Base-by-base conservation (phyloP, 768 basidiomycete genomes). In the Mycena filopes region DNA sequence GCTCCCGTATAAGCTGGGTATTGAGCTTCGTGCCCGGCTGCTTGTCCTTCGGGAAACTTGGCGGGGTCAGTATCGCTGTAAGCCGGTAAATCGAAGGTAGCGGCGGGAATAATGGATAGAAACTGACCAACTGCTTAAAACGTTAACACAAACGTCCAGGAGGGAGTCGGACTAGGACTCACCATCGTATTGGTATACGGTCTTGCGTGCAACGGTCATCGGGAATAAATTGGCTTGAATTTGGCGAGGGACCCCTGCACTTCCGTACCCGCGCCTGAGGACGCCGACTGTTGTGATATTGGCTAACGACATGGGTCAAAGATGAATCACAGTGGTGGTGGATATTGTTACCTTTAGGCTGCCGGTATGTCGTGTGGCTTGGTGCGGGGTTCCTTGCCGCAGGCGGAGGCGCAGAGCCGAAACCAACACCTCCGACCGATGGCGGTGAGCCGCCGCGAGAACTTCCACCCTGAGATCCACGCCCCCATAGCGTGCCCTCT, bases 151-250 rank as follows among this genome's bases (percentile, higher is more conserved):
- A 15, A 10, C 40, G 18, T 43, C 49, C 16, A 41, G 31, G 45
- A 33, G 4, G 11, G 49, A 41, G 21, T 7, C 3, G 50, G 42
- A 45, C n/a, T n/a, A n/a, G n/a, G n/a, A 48, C 86, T 60, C 65
- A 88, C 89, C 87, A 70, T 93, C 91, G 67, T 93, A 92, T 59
- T 93, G 92, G 60, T 86, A 81, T n/a, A 93, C 89, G 4, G 82
- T 81, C 0, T 70, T 75, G 16, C 87, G 80, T 0, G 87, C 83
- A 1, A 88, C 80, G 0, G 75, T 75, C 4, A 82, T 79, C n/a
- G 73, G 70, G 66, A 89, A 91, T 29, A 87, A 82, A 72, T 90
- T 93, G 21, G 78, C 77, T 29, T 15, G 40, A 55, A 63, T 73
- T 21, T 65, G 71, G 36, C 83, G 78, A 3, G 75, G 69, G 21